phyloP scores from a whole-genome alignment of 345 rosid genomes.

The Corymbia maculata region DNA sequence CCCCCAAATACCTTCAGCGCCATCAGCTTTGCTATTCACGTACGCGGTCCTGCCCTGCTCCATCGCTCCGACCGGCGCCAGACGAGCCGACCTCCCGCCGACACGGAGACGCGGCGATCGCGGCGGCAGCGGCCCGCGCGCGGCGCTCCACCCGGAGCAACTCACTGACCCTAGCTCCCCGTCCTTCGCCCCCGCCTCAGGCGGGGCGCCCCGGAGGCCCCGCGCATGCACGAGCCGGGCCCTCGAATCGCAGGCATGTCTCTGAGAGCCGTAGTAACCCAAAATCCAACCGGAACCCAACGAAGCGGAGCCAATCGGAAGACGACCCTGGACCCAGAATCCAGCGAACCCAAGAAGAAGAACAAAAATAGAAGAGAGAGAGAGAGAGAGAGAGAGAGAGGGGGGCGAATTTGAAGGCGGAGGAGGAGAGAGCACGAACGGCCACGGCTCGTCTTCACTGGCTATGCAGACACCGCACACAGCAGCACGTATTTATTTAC shows the following conservation, averaged over 20 bases:
- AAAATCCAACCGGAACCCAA: background rate
- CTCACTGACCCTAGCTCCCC: conserved; percentile 7
- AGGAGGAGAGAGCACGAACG: background rate
- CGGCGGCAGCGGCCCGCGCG: background rate
- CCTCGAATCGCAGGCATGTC: conserved; percentile 4
- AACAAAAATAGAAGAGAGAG: background rate
- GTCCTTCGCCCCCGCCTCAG: background rate
- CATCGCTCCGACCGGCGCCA: conserved; percentile 29
- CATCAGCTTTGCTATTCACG: conserved; percentile 1
- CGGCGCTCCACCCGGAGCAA: background rate
- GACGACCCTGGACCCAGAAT: background rate
- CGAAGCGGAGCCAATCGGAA: background rate
- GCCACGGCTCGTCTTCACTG: background rate
- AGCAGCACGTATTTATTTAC: accelerated
- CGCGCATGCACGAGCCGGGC: conserved; percentile 4
- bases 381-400: background rate
- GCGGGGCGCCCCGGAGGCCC: conserved; percentile 2
- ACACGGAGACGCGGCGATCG: background rate
- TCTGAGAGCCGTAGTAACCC: background rate
- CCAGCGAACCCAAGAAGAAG: background rate
- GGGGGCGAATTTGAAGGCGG: background rate
- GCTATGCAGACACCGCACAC: background rate
- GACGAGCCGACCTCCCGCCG: conserved; percentile 11
- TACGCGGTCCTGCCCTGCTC: conserved; percentile 22
- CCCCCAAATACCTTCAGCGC: background rate